Percentiles rank a stretch among this genome's conserved stretches.
phyloP scores from a whole-genome alignment of 2,329 filamentous ascomycete genomes.

The Scedosporium minutisporum region DNA sequence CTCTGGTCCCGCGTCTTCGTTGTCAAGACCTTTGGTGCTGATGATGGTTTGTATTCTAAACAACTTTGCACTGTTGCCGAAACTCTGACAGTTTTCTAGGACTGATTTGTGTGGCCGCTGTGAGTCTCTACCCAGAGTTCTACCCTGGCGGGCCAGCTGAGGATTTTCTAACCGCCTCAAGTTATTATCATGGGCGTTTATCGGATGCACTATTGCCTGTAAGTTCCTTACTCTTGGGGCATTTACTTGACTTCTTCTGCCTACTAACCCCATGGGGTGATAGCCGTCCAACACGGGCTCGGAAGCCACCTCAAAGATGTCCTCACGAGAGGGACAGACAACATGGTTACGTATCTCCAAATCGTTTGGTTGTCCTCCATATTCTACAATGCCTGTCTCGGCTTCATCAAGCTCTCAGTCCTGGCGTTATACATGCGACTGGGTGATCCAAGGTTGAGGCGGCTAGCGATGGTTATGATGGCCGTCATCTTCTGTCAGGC shows the following conservation, averaged over 20 bases:
- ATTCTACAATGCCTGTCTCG: constrained; percentile 35
- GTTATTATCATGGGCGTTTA: constrained; percentile 22
- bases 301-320: constrained; percentile 20
- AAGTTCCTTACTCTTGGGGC: constrained; percentile 3
- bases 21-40: constrained; percentile 19
- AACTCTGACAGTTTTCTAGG: constrained; percentile 1
- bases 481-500: constrained; percentile 28
- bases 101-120: constrained; percentile 11
- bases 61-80: too few species aligned
- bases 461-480: constrained; percentile 27
- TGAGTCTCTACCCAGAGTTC: background rate
- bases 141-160: background rate
- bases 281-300: constrained; percentile 16
- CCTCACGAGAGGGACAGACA: constrained; percentile 7
- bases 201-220: constrained; percentile 22
- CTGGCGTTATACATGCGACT: constrained; percentile 34
- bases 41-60: constrained; percentile 17
- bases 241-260: background rate
- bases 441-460: constrained; percentile 25
- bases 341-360: constrained; percentile 13
- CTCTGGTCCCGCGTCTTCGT: constrained; percentile 27
- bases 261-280: background rate
- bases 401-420: constrained; percentile 37
- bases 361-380: constrained; percentile 34
- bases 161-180: constrained; percentile 12